Evolutionary conservation across 139 green algal genomes (phyloP).

Genomic region (Chlamydomonas sphaeroides): DNA sequence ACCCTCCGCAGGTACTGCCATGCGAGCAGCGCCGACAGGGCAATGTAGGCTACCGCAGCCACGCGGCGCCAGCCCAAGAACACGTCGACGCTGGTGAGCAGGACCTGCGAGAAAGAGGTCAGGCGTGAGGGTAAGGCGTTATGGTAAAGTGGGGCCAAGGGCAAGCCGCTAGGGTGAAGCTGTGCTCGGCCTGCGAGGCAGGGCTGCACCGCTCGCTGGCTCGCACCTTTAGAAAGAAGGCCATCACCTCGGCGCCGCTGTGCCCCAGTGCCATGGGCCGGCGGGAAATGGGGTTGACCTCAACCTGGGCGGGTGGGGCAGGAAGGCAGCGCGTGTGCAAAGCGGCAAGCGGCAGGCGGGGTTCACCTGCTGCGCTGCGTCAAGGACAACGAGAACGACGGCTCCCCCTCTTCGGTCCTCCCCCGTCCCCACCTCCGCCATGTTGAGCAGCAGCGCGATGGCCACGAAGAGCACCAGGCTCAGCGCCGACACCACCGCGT

Average conservation of each 20-base stretch:
- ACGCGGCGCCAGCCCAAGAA: not conserved
- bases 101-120: conserved; percentile 11
- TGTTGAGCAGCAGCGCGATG: conserved; percentile 31
- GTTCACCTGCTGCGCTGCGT: not conserved
- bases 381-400: not conserved
- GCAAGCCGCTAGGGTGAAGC: too few species aligned
- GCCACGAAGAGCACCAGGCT: conserved; percentile 6
- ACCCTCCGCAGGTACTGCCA: conserved; percentile 1
- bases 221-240: conserved; percentile 28
- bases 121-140: too few species aligned
- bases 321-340: not conserved
- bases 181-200: too few species aligned
- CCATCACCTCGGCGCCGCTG: conserved; percentile 20
- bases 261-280: conserved; percentile 18
- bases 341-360: not conserved
- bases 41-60: not conserved
- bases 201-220: too few species aligned
- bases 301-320: not conserved
- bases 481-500: conserved; percentile 3
- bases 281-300: conserved; percentile 10
- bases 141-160: not conserved
- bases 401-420: too few species aligned
- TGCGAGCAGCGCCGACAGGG: not conserved
- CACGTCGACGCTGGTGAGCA: not conserved
- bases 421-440: conserved; percentile 37